Evolutionary conservation across 78 protist genomes (phyloP).

Genomic region (Isochrysis galbana): DNA sequence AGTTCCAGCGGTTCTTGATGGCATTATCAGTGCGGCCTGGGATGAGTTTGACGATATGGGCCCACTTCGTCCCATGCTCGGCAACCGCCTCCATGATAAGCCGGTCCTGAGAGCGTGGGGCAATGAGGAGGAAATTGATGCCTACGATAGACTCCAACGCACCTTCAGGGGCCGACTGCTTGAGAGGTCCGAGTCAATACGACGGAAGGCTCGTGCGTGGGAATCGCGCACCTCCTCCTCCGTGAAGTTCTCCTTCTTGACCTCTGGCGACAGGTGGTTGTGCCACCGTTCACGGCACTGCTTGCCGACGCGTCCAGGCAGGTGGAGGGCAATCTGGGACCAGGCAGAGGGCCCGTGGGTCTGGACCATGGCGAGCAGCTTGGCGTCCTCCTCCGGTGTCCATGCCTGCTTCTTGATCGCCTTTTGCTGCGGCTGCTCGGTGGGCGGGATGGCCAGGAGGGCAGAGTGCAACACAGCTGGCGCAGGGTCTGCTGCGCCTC

Average conservation of each 20-base stretch:
- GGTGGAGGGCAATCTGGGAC: constrained; percentile 73
- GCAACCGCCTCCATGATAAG: background rate
- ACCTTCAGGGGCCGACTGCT: no score
- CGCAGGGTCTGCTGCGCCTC: no score
- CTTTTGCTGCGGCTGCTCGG: background rate
- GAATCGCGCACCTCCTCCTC: constrained; percentile 72
- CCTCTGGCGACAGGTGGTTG: constrained; percentile 80
- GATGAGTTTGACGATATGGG: constrained; percentile 47
- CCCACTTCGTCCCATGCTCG: constrained; percentile 51
- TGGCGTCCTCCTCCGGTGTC: constrained; percentile 57
- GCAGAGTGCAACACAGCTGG: no score
- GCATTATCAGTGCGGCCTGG: constrained; percentile 66
- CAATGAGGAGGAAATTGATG: no score
- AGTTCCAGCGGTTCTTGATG: constrained; percentile 55
- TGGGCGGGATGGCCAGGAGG: no score
- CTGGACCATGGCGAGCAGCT: constrained; percentile 54
- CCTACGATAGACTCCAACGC: no score
- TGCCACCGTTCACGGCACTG: constrained; percentile 81
- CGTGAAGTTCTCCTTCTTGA: constrained; percentile 78
- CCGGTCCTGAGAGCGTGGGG: no score
- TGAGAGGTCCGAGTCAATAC: no score
- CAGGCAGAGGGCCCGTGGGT: constrained; percentile 67
- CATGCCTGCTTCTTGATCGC: background rate
- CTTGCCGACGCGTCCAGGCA: constrained; percentile 53
- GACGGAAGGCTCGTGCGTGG: no score